Evolutionary conservation across 805 yeast species (phyloP).

Genomic region (Lipomyces mesembrius): DNA sequence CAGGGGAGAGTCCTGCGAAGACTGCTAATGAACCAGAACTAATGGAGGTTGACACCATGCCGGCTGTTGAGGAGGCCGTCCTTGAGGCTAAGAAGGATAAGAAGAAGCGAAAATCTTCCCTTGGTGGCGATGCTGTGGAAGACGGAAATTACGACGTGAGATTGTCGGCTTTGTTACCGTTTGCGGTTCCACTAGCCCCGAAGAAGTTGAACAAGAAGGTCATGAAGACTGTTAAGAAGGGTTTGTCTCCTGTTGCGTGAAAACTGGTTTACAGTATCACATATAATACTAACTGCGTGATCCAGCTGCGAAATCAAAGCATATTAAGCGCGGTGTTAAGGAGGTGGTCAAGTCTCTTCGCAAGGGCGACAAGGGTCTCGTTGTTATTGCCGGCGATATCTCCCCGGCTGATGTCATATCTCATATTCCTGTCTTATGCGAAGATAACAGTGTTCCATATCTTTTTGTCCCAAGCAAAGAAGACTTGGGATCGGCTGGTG

Average conservation of each 20-base stretch:
- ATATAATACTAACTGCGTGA: slow-evolving; percentile 2
- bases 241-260: slow-evolving; percentile 20
- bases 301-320: slow-evolving; percentile 91
- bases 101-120: slow-evolving; percentile 31
- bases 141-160: slow-evolving; percentile 87
- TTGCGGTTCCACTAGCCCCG: slow-evolving; percentile 93
- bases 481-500: slow-evolving; percentile 98
- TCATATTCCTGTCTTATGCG: slow-evolving; percentile 96
- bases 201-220: slow-evolving; percentile 95
- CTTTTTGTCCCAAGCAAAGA: slow-evolving; percentile 96
- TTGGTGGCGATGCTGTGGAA: slow-evolving; percentile 32
- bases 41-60: slow-evolving; percentile 9
- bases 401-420: slow-evolving; percentile 97
- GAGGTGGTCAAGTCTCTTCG: slow-evolving; percentile 97
- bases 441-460: slow-evolving; percentile 88
- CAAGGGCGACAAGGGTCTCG: slow-evolving; percentile 97
- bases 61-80: slow-evolving; percentile 20
- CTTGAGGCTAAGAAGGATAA: slow-evolving; percentile 20
- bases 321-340: slow-evolving; percentile 97
- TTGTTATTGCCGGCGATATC: slow-evolving; percentile 95
- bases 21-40: not conserved
- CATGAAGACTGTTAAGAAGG: slow-evolving; percentile 89
- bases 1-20: slow-evolving; percentile 17
- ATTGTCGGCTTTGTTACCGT: slow-evolving; percentile 85
- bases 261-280: not conserved